Evolutionary conservation across 345 rosid genomes (phyloP).

Genomic region (Euphorbia lathyris): DNA sequence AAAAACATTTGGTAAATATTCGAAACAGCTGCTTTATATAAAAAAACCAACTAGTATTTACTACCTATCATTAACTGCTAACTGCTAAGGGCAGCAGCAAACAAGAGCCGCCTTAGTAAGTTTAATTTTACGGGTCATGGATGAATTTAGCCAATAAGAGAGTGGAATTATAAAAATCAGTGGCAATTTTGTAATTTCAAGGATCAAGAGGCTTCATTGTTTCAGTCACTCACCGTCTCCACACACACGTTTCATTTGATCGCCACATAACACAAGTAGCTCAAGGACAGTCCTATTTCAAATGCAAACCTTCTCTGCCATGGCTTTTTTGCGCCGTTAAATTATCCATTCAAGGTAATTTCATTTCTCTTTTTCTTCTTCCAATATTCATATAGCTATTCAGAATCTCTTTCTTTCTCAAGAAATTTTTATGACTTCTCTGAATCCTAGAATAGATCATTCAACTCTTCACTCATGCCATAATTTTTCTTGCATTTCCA

Average conservation of each 20-base stretch:
- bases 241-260: neutral
- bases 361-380: neutral
- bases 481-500: neutral
- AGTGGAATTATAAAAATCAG: too few relatives aligned
- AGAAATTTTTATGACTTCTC: neutral
- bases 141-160: too few relatives aligned
- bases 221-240: neutral
- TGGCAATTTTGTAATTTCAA: neutral
- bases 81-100: too few relatives aligned
- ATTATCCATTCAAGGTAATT: constrained; percentile 1
- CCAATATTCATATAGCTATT: neutral
- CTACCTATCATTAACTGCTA: too few relatives aligned
- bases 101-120: too few relatives aligned
- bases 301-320: neutral
- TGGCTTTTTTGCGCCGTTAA: neutral
- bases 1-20: too few relatives aligned
- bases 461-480: neutral
- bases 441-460: neutral
- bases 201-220: neutral
- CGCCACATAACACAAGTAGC: neutral
- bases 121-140: too few relatives aligned
- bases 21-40: too few relatives aligned
- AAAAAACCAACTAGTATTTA: too few relatives aligned
- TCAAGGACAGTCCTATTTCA: neutral
- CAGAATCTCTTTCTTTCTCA: neutral